Base-by-base conservation (phyloP, 345 rosid species). In the Eucalyptus victrix region DNA sequence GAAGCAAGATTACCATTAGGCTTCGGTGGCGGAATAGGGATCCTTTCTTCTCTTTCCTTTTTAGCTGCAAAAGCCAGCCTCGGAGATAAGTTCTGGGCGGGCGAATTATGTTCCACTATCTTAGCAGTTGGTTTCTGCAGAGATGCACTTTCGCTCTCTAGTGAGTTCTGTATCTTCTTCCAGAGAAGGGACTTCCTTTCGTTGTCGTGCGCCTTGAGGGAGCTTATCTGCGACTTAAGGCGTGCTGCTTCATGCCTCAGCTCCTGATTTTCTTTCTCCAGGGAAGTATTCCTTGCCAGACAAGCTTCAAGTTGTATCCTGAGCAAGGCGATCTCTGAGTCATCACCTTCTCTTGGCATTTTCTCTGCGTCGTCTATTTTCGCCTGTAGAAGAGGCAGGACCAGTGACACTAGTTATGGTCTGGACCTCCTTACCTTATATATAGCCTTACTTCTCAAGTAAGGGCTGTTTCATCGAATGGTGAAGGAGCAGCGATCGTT, bases 101-200 rank as follows among this genome's bases (percentile, higher is more conserved):
- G 94, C 30, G 87, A 88, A 89, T 67, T 69, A 90, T 92, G 92
- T 45, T 91, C 95, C 9, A 87, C 86, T 40, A 85, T 87, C 90
- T 95, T 93, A 72, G 88, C 90, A 90, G 92, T 45, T 26, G 90
- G 91, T 90, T 94, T 97, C 94, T 91, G 92, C 54, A 58, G 94
- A 87, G 93, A 87, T 15, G 86, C 90, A 45, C 49, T 51, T 40
- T 91, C 93, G 89, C 87, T 86, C 58, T 96, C 97, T 40, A 90
- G 91, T 60, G 96, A 88, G 90, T 90, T 95, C 91, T 97, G 98
- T 87, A 97, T 90, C 93, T 97, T 97, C 95, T 97, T 97, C 99
- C 99, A 96, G 23, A 96, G 96, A 92, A 94, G 90, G 80, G 98
- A 93, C 93, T 95, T 96, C 89, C 99, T 95, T 93, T 96, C 99